These are phyloP conservation scores for Graphilbum fragrans DNA, from an alignment of 2,329 filamentous ascomycete species.

Conservation along the genomic window DNA sequence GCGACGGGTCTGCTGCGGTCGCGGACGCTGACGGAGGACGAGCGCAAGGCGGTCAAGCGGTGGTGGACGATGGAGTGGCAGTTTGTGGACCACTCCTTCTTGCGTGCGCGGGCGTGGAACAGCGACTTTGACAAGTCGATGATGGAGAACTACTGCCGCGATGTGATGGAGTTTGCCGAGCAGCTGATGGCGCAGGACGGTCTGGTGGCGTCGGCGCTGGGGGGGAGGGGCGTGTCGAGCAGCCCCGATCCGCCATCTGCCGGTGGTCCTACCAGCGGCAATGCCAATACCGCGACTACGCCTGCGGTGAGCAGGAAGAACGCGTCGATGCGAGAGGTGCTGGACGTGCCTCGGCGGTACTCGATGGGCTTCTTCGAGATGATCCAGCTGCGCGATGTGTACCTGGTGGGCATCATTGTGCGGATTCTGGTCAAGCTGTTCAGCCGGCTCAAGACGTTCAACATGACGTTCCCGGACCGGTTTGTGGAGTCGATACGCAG, in stretches of 20 bases:
- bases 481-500: conserved; percentile 43
- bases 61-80: conserved; percentile 85
- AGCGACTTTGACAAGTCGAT: conserved; percentile 52
- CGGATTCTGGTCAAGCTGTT: conserved; percentile 77
- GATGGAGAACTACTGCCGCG: conserved; percentile 89
- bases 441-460: conserved; percentile 63
- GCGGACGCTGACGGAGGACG: conserved; percentile 43
- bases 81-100: conserved; percentile 68
- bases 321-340: conserved; percentile 30
- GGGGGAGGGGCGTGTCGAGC: background rate
- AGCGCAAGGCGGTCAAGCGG: conserved; percentile 53
- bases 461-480: conserved; percentile 54
- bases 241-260: too few species aligned
- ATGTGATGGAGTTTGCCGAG: conserved; percentile 90
- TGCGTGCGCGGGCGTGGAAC: conserved; percentile 76
- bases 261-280: too few species aligned
- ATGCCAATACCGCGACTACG: conserved; percentile 6
- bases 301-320: conserved; percentile 13
- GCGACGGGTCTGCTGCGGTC: conserved; percentile 42
- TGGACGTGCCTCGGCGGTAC: conserved; percentile 49
- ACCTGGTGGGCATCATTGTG: conserved; percentile 71
- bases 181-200: conserved; percentile 74
- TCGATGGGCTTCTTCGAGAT: conserved; percentile 70
- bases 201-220: conserved; percentile 62
- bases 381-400: conserved; percentile 80